Conservation (phyloP, 495 filamentous ascomycete genomes). For the Rhypophila decipiens region DNA sequence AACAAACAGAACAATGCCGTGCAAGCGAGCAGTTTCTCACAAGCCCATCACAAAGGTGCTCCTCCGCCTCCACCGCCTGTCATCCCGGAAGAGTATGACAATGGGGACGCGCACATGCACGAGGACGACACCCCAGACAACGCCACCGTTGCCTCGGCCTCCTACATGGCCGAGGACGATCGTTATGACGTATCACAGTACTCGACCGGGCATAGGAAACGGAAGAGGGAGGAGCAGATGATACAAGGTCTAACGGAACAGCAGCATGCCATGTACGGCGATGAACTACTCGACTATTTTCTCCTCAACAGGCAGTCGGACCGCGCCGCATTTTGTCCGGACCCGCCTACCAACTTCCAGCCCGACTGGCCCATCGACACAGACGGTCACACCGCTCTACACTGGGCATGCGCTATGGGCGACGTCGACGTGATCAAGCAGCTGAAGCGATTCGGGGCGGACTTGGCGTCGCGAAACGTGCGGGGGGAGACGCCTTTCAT, state of each 20-base stretch:
- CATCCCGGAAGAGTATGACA: slow-evolving; percentile 37
- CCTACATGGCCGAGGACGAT: slow-evolving; percentile 76
- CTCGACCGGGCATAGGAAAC: slow-evolving; percentile 64
- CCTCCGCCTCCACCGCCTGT: slow-evolving; percentile 6
- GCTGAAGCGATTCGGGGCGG: slow-evolving; percentile 69
- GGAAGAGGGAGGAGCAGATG: slow-evolving; percentile 64
- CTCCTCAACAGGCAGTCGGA: slow-evolving; percentile 60
- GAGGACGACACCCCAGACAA: slow-evolving; percentile 82
- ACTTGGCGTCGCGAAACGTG: slow-evolving; percentile 57
- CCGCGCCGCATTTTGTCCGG: slow-evolving; percentile 59
- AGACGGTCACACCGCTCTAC: slow-evolving; percentile 80
- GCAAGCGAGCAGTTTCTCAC: slow-evolving; percentile 12
- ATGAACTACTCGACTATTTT: slow-evolving; percentile 92
- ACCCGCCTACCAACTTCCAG: slow-evolving; percentile 75
- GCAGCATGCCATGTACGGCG: slow-evolving; percentile 81
- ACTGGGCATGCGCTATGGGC: slow-evolving; percentile 98
- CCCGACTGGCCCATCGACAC: slow-evolving; percentile 85
- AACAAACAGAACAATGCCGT: slow-evolving; percentile 10
- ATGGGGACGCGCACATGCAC: slow-evolving; percentile 51
- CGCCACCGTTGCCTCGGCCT: slow-evolving; percentile 69
- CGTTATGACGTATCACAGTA: slow-evolving; percentile 61
- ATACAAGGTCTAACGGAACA: slow-evolving; percentile 65
- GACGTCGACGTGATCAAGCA: slow-evolving; percentile 86
- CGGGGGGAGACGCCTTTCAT: slow-evolving; percentile 92
- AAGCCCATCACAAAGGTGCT: slow-evolving; percentile 19